Percentiles rank a stretch among this genome's conserved stretches.
phyloP scores from a whole-genome alignment of 2,329 filamentous ascomycete species.

The Trichoderma atrobrunneum region DNA sequence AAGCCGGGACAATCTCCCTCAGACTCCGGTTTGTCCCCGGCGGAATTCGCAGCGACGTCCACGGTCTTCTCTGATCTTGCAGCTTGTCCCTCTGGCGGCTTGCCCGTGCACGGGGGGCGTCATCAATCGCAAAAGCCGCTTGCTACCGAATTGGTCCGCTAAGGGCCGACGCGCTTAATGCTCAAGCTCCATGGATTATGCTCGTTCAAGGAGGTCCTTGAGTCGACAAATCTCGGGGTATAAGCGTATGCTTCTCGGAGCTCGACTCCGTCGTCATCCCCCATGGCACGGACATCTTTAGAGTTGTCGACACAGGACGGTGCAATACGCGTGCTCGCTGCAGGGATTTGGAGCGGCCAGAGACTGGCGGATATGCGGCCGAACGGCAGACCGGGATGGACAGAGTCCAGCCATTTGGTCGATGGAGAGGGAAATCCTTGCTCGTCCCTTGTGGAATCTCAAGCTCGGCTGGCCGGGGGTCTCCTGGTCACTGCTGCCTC shows the following conservation, averaged over 20 bases:
- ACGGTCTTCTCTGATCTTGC: not conserved
- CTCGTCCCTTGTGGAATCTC: conserved; percentile 5
- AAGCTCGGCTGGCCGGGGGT: not conserved
- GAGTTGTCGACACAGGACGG: not conserved
- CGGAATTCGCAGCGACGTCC: not conserved
- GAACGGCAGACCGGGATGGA: conserved; percentile 30
- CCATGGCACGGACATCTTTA: not conserved
- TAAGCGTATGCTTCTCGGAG: not conserved
- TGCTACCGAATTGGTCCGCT: not conserved
- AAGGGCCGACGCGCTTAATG: not conserved
- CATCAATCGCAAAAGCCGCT: not conserved
- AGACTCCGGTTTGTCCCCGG: not conserved
- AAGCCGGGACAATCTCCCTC: not conserved
- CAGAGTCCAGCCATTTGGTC: conserved; percentile 25
- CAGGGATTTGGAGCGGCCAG: conserved; percentile 19
- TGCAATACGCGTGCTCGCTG: not conserved
- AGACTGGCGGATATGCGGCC: conserved; percentile 26
- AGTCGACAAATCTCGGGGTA: not conserved
- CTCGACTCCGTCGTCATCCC: not conserved
- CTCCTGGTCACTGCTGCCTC: conserved; percentile 3
- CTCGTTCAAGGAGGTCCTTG: not conserved
- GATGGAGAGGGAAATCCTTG: conserved; percentile 30
- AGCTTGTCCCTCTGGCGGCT: not conserved
- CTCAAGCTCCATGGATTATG: not conserved
- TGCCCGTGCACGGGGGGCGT: not conserved